Evolutionary conservation across 345 rosid species (phyloP).

Genomic region (Viola odorata): DNA sequence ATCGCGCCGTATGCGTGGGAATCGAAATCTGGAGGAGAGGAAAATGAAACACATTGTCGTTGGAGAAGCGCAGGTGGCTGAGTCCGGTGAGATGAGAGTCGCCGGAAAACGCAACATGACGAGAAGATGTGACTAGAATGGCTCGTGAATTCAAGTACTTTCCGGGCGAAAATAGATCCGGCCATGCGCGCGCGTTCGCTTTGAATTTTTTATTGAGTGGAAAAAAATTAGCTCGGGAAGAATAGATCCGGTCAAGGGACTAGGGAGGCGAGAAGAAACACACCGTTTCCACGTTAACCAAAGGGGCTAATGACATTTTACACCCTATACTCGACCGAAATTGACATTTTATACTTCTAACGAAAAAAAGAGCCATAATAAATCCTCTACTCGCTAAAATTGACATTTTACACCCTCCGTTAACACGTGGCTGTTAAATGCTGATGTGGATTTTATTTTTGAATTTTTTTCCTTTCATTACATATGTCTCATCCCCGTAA

Average conservation of each 20-base stretch:
- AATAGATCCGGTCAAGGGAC: no score
- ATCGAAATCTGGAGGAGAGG: slow-evolving; percentile 26
- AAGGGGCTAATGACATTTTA: no score
- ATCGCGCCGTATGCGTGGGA: slow-evolving; percentile 38
- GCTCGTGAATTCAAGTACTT: slow-evolving; percentile 10
- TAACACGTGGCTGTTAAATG: no score
- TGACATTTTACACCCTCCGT: no score
- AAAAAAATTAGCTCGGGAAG: background rate
- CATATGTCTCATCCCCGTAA: no score
- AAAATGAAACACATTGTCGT: background rate
- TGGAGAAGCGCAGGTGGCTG: slow-evolving; percentile 12
- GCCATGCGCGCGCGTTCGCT: slow-evolving; percentile 33
- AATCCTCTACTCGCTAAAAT: no score
- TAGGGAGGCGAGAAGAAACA: background rate
- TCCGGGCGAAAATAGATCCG: slow-evolving; percentile 12
- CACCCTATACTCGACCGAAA: no score
- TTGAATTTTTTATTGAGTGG: background rate
- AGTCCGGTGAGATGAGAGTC: slow-evolving; percentile 32
- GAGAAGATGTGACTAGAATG: slow-evolving; percentile 10
- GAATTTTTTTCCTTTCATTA: no score
- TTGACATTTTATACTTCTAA: no score
- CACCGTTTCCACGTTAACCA: no score
- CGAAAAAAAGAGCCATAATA: no score
- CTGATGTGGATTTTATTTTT: no score
- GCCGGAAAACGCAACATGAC: slow-evolving; percentile 7